A percentile compares a stretch with the other conserved stretches of the same genome.
Conservation (phyloP, 768 basidiomycete genomes). For the Pulveroboletus frians region DNA sequence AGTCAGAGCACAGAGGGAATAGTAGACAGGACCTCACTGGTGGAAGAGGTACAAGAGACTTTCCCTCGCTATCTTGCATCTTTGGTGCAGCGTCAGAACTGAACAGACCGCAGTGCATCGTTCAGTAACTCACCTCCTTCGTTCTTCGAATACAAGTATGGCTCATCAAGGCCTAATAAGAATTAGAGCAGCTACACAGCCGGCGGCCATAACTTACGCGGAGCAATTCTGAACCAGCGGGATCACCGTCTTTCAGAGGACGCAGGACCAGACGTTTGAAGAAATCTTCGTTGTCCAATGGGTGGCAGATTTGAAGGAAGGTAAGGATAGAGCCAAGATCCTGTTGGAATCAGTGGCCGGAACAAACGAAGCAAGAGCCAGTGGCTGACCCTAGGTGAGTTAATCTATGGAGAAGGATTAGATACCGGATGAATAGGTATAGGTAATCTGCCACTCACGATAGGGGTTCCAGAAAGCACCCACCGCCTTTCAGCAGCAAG, state of each 20-base stretch:
- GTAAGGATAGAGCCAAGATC: slow-evolving; percentile 84
- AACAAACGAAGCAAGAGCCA: neutral
- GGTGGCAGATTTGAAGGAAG: slow-evolving; percentile 81
- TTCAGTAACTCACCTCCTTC: slow-evolving; percentile 54
- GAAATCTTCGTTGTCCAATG: slow-evolving; percentile 77
- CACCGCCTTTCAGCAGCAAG: slow-evolving; percentile 70
- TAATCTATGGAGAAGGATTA: slow-evolving; percentile 47
- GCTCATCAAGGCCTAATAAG: slow-evolving; percentile 62
- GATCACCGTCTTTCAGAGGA: slow-evolving; percentile 66
- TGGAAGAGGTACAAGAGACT: slow-evolving; percentile 69
- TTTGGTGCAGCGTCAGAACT: slow-evolving; percentile 30
- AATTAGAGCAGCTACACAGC: slow-evolving; percentile 1
- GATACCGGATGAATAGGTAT: neutral
- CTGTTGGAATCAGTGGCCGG: slow-evolving; percentile 31
- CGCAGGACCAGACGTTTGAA: slow-evolving; percentile 76
- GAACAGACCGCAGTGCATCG: neutral
- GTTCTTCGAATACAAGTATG: slow-evolving; percentile 77
- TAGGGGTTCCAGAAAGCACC: slow-evolving; percentile 83
- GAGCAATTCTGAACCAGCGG: slow-evolving; percentile 64
- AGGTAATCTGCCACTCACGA: slow-evolving; percentile 47
- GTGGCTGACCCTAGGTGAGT: slow-evolving; percentile 58
- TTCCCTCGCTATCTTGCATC: slow-evolving; percentile 83
- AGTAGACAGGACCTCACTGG: slow-evolving; percentile 36
- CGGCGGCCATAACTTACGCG: slow-evolving; percentile 40
- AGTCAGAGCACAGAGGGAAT: slow-evolving; percentile 1